Base-by-base conservation (phyloP, 148 eudicot genomes). In the Silene latifolia region DNA sequence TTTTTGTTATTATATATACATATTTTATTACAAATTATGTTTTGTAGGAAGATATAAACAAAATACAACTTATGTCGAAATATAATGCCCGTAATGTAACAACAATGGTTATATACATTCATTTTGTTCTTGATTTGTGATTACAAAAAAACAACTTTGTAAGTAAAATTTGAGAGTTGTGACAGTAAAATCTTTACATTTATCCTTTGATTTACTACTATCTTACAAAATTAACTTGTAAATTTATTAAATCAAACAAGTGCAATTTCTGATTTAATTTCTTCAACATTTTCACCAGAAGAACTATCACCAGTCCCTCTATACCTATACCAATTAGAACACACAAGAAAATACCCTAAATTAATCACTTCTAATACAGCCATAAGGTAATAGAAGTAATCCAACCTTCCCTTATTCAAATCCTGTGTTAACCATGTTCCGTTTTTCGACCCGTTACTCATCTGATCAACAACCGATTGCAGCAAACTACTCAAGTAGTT, bases 251-350 rank as follows among this genome's bases (percentile, higher is more conserved):
- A 27, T 85, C 80, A 82, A 72, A 77, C 88, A 75, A 58, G 72
- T 51, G 62, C 68, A 25, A 53, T 73, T 27, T 83, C 69, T 46
- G 82, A 65, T 47, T 80, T 71, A 74, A 12, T 73, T 19, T 75
- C 71, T 20, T 78, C 80, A 42, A n/a, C 48, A 1, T 44, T 54
- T 63, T 46, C 76, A 23, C 70, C 77, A 56, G 19, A 13, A 24
- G 27, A 54, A 19, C 44, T 48, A 8, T 15, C 53, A 13, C 32
- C 63, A 48, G 58, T 61, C 15, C 79, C 89, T 75, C 86, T 87
- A 77, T 89, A 91, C 76, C 82, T 89, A 65, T 89, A 91, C 96
- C 96, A 87, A 67, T 79, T 87, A 6, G 96, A 89, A 66, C 86
- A 83, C 19, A 82, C 73, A 25, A 91, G 15, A 66, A 89, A 91